Evolutionary conservation across 23 red algal genomes (phyloP), one percentile per base, ranked within the genome.

Genomic region (Gracilariopsis chorda): DNA sequence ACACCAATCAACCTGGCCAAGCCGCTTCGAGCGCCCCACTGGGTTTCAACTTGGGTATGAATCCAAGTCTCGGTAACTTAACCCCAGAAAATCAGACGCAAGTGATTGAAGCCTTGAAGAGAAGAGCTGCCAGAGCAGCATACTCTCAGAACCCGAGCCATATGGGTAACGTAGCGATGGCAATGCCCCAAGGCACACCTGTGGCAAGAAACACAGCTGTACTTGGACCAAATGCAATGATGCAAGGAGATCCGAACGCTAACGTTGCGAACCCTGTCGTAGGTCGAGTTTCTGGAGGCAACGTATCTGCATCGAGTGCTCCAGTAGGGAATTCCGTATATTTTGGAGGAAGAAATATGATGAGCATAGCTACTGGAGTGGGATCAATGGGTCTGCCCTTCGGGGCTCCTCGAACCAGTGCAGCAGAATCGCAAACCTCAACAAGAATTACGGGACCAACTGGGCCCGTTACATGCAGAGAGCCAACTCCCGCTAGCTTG

Each of bases 341-440:
- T 40, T 25, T 68, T 2, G 27, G n/a, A 30, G 27, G 33, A 40
- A 30, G 33, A 12, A 68, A 68, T 16, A 68, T 68, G 62, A 68
- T 68, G 20, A 41, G 21, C 62, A 68, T 36, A 4, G 62, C 62
- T 41, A 36, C 32, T 5, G 17, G 33, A n/a, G 20, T 68, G 62
- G 62, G 62, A 12, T 39, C 62, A 2, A 37, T 68, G 33, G 72
- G 72, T 52, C 72, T 77, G 23, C 10, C 72, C 29, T 41, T 77
- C 21, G 72, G 72, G 20, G 48, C 43, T 3, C 72, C 72, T 29
- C 43, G 72, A 25, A 77, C 72, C 1, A 77, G 72, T n/a, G 72
- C 72, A 19, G 72, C 72, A 32, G 72, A 77, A 52, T 77, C 72
- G 14, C 45, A 52, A 14, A 77, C 45, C 30, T 77, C 72, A 49